Conservation (phyloP, 2,329 filamentous ascomycete genomes). For the Thelonectria rubi region DNA sequence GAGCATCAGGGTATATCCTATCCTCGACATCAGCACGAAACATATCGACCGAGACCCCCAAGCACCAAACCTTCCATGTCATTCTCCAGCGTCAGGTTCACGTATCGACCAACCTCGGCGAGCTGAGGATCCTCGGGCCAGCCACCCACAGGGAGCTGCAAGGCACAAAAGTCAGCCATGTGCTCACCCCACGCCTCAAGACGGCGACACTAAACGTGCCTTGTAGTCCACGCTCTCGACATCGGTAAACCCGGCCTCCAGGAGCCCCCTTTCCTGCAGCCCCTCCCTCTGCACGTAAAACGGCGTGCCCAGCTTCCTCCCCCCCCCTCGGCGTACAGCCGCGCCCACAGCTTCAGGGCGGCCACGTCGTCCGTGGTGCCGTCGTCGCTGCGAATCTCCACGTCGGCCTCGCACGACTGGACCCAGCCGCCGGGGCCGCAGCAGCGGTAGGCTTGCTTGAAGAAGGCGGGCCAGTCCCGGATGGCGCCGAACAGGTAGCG, state of each 20-base stretch:
- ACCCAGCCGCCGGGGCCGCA: constrained; percentile 20
- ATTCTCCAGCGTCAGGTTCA: not conserved
- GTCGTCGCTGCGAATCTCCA: constrained; percentile 18
- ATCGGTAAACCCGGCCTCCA: constrained; percentile 7
- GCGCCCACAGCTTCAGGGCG: constrained; percentile 13
- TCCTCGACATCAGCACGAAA: fast-evolving
- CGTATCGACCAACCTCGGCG: constrained; percentile 21
- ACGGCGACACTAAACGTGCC: not conserved
- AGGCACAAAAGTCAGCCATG: not conserved
- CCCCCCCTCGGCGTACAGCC: constrained; percentile 6
- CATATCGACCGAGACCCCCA: fast-evolving
- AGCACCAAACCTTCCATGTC: not conserved
- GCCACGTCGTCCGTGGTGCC: constrained; percentile 10
- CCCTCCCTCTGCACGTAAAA: constrained; percentile 11
- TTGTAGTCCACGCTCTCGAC: constrained; percentile 18
- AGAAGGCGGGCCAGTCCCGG: constrained; percentile 16
- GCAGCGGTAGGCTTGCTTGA: constrained; percentile 16
- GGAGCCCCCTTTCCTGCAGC: not conserved
- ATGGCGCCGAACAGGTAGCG: constrained; percentile 27
- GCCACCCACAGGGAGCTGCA: not conserved
- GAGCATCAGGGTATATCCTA: constrained; percentile 33
- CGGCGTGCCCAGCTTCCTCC: constrained; percentile 3
- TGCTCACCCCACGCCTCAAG: not conserved
- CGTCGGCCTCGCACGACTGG: constrained; percentile 23
- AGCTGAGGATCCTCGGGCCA: constrained; percentile 26